Evolutionary conservation across 164 flowering plant species (phyloP).

Genomic region (Chimonanthus praecox): DNA sequence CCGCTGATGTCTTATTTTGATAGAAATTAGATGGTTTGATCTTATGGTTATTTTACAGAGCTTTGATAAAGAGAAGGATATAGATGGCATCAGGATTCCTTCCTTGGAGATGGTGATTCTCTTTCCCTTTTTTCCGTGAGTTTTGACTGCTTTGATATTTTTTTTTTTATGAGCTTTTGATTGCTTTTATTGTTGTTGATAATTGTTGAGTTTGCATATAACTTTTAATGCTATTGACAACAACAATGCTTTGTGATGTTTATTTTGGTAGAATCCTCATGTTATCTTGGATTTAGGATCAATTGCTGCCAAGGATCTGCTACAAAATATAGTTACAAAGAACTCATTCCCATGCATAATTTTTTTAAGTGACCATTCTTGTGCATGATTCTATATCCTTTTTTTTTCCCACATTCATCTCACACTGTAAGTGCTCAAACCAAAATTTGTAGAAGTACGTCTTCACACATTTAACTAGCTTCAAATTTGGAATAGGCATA

Average conservation of each 20-base stretch:
- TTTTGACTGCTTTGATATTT: constrained; percentile 1
- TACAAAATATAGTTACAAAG: not conserved
- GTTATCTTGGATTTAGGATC: not conserved
- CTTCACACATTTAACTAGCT: not conserved
- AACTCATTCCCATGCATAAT: not conserved
- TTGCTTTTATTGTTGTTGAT: not conserved
- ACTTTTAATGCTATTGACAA: not conserved
- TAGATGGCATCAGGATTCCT: constrained; percentile 49
- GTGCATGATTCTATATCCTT: not conserved
- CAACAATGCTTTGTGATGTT: not conserved
- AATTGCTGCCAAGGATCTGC: not conserved
- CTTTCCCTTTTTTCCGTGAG: constrained; percentile 43
- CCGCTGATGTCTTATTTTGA: not conserved
- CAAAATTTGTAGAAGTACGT: not conserved
- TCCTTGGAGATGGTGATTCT: constrained; percentile 82
- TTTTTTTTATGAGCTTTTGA: not conserved
- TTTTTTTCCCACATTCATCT: not conserved
- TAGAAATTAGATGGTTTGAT: constrained; percentile 6
- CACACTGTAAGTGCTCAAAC: not conserved
- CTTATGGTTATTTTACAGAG: constrained; percentile 37
- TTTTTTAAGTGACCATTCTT: too few species aligned
- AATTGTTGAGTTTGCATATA: not conserved
- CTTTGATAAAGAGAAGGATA: constrained; percentile 74
- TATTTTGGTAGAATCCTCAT: not conserved
- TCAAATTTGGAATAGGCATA: too few species aligned